These are phyloP conservation scores for Prunus fruticosa DNA, from an alignment of 306 rosid species.

Conservation along the genomic window DNA sequence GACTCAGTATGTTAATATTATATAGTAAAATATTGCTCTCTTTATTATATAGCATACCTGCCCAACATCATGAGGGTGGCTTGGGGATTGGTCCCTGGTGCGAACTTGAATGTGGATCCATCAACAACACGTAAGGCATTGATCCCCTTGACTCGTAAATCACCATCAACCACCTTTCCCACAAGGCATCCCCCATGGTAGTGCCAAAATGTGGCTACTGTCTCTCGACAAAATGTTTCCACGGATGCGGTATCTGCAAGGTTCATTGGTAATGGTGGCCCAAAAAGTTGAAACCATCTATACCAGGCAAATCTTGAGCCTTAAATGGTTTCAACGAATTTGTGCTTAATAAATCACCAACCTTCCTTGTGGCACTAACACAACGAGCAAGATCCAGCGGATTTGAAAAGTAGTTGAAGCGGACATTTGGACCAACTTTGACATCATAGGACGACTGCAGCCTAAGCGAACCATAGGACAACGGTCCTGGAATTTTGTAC, in stretches of 20 bases:
- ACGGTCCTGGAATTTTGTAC: not conserved
- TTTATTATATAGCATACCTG: no score
- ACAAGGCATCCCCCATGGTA: no score
- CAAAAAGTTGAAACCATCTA: slow-evolving; percentile 1
- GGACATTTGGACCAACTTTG: not conserved
- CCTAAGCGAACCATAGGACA: not conserved
- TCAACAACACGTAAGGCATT: no score
- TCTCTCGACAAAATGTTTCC: no score
- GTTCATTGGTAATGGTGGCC: not conserved
- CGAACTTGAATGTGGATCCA: no score
- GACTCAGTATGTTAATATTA: no score
- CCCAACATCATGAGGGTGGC: no score
- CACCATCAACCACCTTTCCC: no score
- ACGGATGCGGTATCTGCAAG: not conserved
- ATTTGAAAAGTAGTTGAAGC: slow-evolving; percentile 6
- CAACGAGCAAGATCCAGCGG: slow-evolving; percentile 10
- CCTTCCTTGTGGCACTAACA: slow-evolving; percentile 6
- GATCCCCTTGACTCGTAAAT: no score
- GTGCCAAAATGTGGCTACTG: no score
- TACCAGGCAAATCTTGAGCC: not conserved
- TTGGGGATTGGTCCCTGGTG: no score
- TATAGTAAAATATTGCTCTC: no score
- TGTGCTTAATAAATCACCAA: slow-evolving; percentile 22
- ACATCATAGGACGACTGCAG: not conserved
- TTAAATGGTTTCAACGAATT: not conserved